These are phyloP conservation scores for Monoraphidium neglectum DNA, from an alignment of 139 green algal species.

Conservation along the genomic window DNA sequence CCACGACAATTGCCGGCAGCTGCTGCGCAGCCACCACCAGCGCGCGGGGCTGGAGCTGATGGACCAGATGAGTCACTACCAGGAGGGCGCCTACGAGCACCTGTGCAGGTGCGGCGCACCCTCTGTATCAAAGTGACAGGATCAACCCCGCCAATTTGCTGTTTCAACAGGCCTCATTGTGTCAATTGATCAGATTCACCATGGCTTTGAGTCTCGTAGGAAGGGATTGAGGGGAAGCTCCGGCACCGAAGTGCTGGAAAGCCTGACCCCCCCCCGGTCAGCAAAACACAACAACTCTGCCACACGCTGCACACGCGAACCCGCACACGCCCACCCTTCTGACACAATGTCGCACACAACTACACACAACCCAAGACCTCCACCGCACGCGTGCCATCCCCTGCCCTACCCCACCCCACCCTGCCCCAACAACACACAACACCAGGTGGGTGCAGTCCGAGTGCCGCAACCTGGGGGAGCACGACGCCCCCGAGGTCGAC, in stretches of 20 bases:
- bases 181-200: too few relatives aligned
- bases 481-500: conserved; percentile 87
- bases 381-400: background rate
- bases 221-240: too few relatives aligned
- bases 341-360: background rate
- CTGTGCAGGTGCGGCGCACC: conserved; percentile 89
- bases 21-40: conserved; percentile 87
- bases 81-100: conserved; percentile 94
- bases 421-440: background rate
- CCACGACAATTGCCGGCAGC: conserved; percentile 90
- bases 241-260: too few relatives aligned
- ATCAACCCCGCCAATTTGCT: too few relatives aligned
- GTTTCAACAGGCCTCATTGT: too few relatives aligned
- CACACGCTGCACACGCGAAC: too few relatives aligned
- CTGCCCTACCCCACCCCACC: background rate
- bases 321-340: too few relatives aligned
- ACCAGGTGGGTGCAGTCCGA: conserved; percentile 93
- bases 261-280: too few relatives aligned
- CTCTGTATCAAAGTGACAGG: too few relatives aligned
- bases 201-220: too few relatives aligned
- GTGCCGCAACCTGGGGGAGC: conserved; percentile 84
- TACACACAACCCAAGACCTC: background rate
- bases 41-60: conserved; percentile 97
- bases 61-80: conserved; percentile 92
- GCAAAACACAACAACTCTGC: too few relatives aligned